These are phyloP conservation scores for Starmerella davenportii DNA, from an alignment of 805 yeast genomes.

Conservation along the genomic window DNA sequence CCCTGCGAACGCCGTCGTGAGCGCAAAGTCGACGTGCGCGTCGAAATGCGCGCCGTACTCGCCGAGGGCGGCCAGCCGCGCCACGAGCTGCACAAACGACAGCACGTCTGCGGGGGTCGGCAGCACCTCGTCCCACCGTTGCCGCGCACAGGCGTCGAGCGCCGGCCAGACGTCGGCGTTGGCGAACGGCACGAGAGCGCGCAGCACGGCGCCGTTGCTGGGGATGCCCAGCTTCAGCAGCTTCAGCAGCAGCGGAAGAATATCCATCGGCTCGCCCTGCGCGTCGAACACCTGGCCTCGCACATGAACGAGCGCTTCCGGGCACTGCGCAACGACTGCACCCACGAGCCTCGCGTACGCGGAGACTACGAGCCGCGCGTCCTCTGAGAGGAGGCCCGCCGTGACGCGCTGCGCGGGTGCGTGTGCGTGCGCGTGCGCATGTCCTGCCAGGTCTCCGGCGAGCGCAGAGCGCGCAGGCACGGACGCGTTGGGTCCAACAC, in stretches of 20 bases:
- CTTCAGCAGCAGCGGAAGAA: conserved; percentile 28
- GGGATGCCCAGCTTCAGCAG: conserved; percentile 32
- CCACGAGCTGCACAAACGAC: conserved; percentile 45
- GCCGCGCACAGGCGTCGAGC: conserved; percentile 4
- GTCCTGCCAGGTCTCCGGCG: too few relatives aligned
- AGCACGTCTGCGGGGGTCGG: conserved; percentile 35
- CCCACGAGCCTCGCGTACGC: conserved; percentile 54
- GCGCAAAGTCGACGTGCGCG: conserved; percentile 47
- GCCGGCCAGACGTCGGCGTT: conserved; percentile 9
- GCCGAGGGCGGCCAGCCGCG: conserved; percentile 20
- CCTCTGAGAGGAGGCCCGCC: too few relatives aligned
- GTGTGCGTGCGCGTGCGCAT: too few relatives aligned
- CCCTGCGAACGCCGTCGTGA: conserved; percentile 43
- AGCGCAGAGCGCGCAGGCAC: too few relatives aligned
- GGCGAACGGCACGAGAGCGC: conserved; percentile 29
- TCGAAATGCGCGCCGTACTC: not conserved
- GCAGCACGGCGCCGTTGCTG: conserved; percentile 36
- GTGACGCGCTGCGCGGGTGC: too few relatives aligned
- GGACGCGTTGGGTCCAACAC: too few relatives aligned
- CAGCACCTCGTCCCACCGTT: conserved; percentile 29
- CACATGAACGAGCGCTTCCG: conserved; percentile 16
- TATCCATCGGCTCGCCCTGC: not conserved
- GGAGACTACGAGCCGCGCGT: conserved; percentile 53
- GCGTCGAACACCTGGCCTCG: not conserved
- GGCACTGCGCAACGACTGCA: conserved; percentile 31